These are phyloP conservation scores for Geotrichum bryndzae DNA, from an alignment of 1,139 yeast genomes.

Conservation along the genomic window DNA sequence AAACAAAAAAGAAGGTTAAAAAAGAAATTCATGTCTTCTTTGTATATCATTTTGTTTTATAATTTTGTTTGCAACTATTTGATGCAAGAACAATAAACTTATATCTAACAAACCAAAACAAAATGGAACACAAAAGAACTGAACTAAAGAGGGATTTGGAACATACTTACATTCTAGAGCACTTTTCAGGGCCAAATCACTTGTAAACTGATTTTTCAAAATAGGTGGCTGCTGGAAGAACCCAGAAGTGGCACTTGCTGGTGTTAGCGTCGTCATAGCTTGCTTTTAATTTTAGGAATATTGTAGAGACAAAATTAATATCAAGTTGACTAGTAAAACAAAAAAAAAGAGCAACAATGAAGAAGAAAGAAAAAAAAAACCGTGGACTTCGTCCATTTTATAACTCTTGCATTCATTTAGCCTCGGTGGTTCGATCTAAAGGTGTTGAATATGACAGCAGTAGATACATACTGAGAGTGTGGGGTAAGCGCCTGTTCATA, in stretches of 20 bases:
- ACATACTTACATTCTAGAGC: conserved; percentile 19
- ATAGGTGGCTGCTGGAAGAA: conserved; percentile 28
- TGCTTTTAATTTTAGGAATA: neutral
- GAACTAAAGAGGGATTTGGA: neutral
- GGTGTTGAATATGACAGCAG: neutral
- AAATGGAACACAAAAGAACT: neutral
- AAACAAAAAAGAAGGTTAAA: neutral
- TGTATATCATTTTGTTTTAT: too few relatives aligned
- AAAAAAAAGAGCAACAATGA: neutral
- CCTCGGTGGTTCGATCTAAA: neutral
- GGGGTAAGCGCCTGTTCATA: neutral
- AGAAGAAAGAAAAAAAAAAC: neutral
- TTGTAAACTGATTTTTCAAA: conserved; percentile 25
- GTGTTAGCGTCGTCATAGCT: conserved; percentile 17
- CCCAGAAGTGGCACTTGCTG: conserved; percentile 29
- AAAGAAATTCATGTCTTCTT: too few relatives aligned
- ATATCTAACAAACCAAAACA: neutral
- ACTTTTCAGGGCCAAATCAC: conserved; percentile 26
- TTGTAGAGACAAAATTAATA: neutral
- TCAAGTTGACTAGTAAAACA: neutral
- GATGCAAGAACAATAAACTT: too few relatives aligned
- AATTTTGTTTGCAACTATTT: too few relatives aligned
- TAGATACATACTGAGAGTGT: neutral
- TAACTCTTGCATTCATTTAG: neutral
- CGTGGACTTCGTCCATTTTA: neutral